These are phyloP conservation scores for Cytospora leucostoma DNA, from an alignment of 2,329 filamentous ascomycete genomes.

Conservation along the genomic window DNA sequence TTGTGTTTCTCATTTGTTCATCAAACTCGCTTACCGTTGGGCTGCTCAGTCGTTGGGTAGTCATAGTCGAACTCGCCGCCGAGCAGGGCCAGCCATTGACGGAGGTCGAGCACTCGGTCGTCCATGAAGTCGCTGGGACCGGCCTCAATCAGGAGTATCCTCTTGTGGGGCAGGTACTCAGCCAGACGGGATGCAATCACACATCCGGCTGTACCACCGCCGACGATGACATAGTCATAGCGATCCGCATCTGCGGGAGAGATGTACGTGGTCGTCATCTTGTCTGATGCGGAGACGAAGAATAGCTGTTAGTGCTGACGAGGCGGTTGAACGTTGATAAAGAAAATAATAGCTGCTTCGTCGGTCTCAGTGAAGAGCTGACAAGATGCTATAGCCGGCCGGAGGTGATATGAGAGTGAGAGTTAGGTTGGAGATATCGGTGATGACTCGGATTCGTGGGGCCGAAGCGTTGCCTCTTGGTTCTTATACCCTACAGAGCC, in stretches of 20 bases:
- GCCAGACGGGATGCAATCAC: constrained; percentile 79
- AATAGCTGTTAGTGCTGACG: background rate
- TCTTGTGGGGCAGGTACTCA: constrained; percentile 80
- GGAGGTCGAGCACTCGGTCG: constrained; percentile 81
- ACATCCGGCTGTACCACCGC: constrained; percentile 84
- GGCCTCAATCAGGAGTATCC: constrained; percentile 80
- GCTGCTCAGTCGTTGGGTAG: constrained; percentile 86
- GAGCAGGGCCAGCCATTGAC: constrained; percentile 82
- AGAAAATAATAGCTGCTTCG: constrained; percentile 3
- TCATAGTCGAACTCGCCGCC: constrained; percentile 90
- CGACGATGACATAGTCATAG: constrained; percentile 85
- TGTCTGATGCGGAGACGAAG: constrained; percentile 32
- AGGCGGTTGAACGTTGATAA: background rate
- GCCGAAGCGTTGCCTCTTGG: background rate
- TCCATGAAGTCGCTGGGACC: constrained; percentile 89
- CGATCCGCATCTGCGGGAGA: constrained; percentile 63
- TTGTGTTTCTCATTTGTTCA: background rate
- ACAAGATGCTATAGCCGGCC: constrained; percentile 31
- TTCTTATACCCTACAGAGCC: constrained; percentile 15
- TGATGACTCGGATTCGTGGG: constrained; percentile 4
- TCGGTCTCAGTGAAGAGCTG: constrained; percentile 26
- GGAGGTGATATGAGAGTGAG: constrained; percentile 10
- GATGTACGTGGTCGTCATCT: constrained; percentile 69
- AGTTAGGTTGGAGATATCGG: background rate
- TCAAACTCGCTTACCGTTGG: constrained; percentile 57